phyloP scores from a whole-genome alignment of 1,284 basidiomycete species.

The Butyriboletus appendiculatus region DNA sequence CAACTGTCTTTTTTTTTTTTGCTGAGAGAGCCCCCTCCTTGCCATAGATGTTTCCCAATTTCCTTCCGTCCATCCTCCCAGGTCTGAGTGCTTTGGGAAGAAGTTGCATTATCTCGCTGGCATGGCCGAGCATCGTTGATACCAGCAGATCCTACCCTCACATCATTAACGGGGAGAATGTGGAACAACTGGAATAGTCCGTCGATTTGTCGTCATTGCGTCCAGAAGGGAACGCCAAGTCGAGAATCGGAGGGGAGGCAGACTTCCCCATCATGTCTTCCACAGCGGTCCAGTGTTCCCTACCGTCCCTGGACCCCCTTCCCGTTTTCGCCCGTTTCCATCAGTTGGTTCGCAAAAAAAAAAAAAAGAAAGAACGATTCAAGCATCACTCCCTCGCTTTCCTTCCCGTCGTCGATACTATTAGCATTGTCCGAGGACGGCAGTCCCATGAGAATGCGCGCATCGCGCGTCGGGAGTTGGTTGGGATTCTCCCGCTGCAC shows the following conservation, averaged over 20 bases:
- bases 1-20: slow-evolving; percentile 6
- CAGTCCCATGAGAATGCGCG: slow-evolving; percentile 76
- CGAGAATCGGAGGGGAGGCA: slow-evolving; percentile 67
- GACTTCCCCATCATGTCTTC: slow-evolving; percentile 74
- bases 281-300: too few relatives aligned
- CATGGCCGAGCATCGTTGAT: slow-evolving; percentile 87
- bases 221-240: slow-evolving; percentile 73
- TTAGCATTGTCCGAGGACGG: slow-evolving; percentile 36
- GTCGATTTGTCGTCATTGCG: too few relatives aligned
- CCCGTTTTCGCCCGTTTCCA: slow-evolving; percentile 18
- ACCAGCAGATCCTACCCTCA: slow-evolving; percentile 85
- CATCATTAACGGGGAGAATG: slow-evolving; percentile 83
- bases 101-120: slow-evolving; percentile 67
- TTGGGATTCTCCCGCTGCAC: slow-evolving; percentile 94
- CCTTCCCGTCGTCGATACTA: slow-evolving; percentile 38
- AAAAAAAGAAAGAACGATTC: slow-evolving; percentile 40
- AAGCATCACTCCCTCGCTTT: slow-evolving; percentile 42
- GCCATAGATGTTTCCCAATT: slow-evolving; percentile 53
- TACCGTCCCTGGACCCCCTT: slow-evolving; percentile 1
- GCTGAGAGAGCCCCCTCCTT: slow-evolving; percentile 20
- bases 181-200: slow-evolving; percentile 82
- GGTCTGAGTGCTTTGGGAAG: slow-evolving; percentile 67
- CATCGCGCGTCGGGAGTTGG: slow-evolving; percentile 86
- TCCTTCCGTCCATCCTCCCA: slow-evolving; percentile 76
- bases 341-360: slow-evolving; percentile 51